Percentiles rank a stretch among this genome's conserved stretches.
These are phyloP conservation scores for Macrophomina tecta DNA, from an alignment of 2,329 filamentous ascomycete genomes.

Conservation along the genomic window DNA sequence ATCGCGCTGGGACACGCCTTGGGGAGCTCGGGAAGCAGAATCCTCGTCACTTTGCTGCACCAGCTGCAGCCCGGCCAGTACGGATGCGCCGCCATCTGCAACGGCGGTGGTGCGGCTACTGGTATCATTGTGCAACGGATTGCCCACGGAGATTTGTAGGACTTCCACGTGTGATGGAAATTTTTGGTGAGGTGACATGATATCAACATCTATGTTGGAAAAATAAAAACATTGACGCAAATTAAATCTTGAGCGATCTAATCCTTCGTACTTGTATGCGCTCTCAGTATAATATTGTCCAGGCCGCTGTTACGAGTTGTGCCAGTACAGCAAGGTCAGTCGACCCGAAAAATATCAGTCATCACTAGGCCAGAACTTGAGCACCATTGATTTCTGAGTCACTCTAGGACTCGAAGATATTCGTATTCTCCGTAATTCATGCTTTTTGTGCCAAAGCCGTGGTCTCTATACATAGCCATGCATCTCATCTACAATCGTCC, in stretches of 20 bases:
- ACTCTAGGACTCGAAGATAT: background rate
- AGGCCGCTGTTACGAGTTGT: no score
- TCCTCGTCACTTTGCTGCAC: slow-evolving; percentile 87
- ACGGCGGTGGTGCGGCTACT: slow-evolving; percentile 90
- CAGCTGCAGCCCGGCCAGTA: slow-evolving; percentile 93
- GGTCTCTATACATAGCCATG: slow-evolving; percentile 9
- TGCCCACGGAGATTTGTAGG: slow-evolving; percentile 47
- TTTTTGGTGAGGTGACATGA: background rate
- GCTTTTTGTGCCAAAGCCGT: background rate
- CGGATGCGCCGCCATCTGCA: slow-evolving; percentile 94
- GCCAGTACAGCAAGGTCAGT: no score
- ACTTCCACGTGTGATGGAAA: background rate
- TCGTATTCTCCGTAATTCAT: slow-evolving; percentile 10
- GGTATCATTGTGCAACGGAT: slow-evolving; percentile 89
- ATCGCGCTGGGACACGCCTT: slow-evolving; percentile 92
- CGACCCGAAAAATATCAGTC: background rate
- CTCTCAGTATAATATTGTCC: no score
- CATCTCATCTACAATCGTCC: background rate
- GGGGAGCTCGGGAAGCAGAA: slow-evolving; percentile 90
- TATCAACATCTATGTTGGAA: background rate
- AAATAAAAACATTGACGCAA: background rate
- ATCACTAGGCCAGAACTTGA: background rate
- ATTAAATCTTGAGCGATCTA: no score
- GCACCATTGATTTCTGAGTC: background rate
- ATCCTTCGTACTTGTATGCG: no score